Evolutionary conservation across 169 alveolate genomes (phyloP).

Genomic region (Plasmodium inui): DNA sequence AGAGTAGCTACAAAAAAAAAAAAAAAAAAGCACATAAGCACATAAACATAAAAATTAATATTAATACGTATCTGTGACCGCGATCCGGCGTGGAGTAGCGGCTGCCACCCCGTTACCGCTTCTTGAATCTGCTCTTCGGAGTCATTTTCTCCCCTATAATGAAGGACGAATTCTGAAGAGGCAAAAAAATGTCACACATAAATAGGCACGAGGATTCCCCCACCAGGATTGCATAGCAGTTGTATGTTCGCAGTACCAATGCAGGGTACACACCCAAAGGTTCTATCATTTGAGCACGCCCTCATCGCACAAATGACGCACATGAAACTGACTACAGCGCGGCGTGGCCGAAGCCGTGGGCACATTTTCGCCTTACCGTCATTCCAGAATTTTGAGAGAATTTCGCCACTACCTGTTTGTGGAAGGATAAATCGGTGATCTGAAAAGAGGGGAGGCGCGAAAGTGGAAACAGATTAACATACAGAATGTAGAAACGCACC

Average conservation of each 20-base stretch:
- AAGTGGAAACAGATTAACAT: not conserved
- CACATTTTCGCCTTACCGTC: slow-evolving; percentile 16
- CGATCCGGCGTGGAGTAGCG: not conserved
- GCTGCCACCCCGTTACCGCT: slow-evolving; percentile 1
- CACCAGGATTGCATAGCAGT: not conserved
- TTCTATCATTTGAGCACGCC: not conserved
- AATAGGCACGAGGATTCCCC: not conserved
- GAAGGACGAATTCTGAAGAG: slow-evolving; percentile 56
- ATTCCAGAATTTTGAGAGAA: slow-evolving; percentile 25
- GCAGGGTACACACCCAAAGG: not conserved
- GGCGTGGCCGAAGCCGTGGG: not conserved
- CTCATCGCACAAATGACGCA: not conserved
- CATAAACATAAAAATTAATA: not conserved
- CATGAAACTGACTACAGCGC: not conserved
- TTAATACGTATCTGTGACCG: not conserved
- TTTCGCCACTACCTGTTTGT: slow-evolving; percentile 23
- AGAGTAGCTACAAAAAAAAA: not conserved
- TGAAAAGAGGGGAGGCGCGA: not conserved
- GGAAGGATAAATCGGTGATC: slow-evolving; percentile 47
- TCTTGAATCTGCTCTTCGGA: slow-evolving; percentile 32
- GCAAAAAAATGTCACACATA: not conserved
- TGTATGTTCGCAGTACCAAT: not conserved
- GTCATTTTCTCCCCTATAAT: slow-evolving; percentile 68
- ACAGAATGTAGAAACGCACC: not conserved
- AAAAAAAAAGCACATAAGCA: not conserved